Conservation (phyloP, 2,329 filamentous ascomycete genomes). For the Leptographium flavum region DNA sequence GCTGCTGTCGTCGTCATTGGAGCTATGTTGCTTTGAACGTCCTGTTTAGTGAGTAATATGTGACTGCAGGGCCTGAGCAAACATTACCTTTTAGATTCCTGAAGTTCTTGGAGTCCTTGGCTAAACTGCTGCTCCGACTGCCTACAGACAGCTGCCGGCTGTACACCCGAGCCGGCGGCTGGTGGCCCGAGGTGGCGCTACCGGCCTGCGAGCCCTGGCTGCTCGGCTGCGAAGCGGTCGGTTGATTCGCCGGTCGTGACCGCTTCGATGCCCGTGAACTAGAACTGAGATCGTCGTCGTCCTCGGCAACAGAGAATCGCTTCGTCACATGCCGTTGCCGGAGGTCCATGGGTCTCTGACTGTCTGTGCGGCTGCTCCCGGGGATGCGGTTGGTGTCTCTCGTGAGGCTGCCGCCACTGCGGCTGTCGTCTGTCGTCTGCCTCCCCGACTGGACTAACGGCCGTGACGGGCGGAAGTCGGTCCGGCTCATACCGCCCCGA, state of each 20-base stretch:
- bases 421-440: background rate
- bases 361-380: no score
- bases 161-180: background rate
- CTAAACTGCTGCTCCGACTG: no score
- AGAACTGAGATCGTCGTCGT: background rate
- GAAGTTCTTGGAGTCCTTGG: no score
- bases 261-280: conserved; percentile 2
- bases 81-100: background rate
- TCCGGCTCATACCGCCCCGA: conserved; percentile 4
- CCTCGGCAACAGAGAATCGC: background rate
- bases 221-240: background rate
- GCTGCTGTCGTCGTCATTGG: background rate
- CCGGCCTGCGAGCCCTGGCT: background rate
- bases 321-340: background rate
- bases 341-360: background rate
- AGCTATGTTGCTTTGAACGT: no score
- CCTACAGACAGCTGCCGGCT: background rate
- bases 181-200: background rate
- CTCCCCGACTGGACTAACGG: no score
- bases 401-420: background rate
- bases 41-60: no score
- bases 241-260: background rate
- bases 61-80: background rate
- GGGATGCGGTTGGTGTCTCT: no score
- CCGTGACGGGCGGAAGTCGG: conserved; percentile 2